Evolutionary conservation across 169 alveolate genomes (phyloP), one percentile per base, ranked within the genome.

Genomic region (Plasmodium adleri): DNA sequence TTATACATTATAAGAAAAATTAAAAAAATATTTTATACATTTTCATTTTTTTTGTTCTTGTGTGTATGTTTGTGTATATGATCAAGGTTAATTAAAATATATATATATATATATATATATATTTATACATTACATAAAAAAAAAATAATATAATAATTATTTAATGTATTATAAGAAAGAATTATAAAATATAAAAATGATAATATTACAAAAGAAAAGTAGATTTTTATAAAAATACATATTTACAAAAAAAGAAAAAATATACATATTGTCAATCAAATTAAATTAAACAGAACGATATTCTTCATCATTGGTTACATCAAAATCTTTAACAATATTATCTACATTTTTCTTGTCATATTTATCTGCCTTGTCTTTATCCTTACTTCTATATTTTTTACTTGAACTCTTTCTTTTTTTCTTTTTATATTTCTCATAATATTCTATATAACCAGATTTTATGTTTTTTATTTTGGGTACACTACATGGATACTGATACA

Each of bases 361-460:
- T 47, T 59, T 85, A 12, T 58, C 54, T 39, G 2, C 67, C 52
- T 28, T 85, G 47, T 13, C 49, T 63, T 85, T 85, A 12, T 73
- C 62, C 63, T 85, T 85, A 66, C 54, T 60, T 62, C 52, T 85
- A 12, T 22, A 47, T 59, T 59, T 43, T 26, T 73, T 71, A 32
- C 67, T 32, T 17, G 72, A 59, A 17, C 72, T 68, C 58, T 71
- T 71, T 22, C 72, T 85, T 73, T 85, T 66, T 26, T 63, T 85
- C 50, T 47, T 85, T 47, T 47, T 85, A 72, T 45, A 43, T 24
- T 85, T 71, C 71, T 85, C 92, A 73, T 58, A 71, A 71, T 85
- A 85, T 73, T 85, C 92, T 28, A 85, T 85, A 73, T 85, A 85
- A n/a, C 88, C 88, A 1, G 87, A 71, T 74, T 72, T 85, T 67